Evolutionary conservation across 805 yeast genomes (phyloP).

Genomic region (Candida fluviatilis): DNA sequence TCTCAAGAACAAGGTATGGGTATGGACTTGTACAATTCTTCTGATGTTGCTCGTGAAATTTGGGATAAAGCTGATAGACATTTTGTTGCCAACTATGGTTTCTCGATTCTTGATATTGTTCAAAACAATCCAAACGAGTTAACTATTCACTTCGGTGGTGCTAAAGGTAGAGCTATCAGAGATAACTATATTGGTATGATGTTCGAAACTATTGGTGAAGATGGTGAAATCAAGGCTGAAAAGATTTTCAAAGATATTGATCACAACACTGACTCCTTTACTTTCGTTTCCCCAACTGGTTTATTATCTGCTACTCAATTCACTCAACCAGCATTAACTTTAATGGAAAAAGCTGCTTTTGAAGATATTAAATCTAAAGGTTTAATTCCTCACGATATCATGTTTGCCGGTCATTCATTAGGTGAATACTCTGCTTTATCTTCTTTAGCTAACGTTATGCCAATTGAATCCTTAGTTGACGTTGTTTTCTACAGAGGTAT

Average conservation of each 20-base stretch:
- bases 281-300: slow-evolving; percentile 92
- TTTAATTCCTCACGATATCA: slow-evolving; percentile 84
- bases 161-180: slow-evolving; percentile 91
- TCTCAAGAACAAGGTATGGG: slow-evolving; percentile 99
- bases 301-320: slow-evolving; percentile 96
- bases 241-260: slow-evolving; percentile 92
- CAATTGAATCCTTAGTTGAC: slow-evolving; percentile 93
- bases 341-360: slow-evolving; percentile 98
- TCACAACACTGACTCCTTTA: slow-evolving; percentile 74
- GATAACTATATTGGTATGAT: slow-evolving; percentile 95
- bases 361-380: slow-evolving; percentile 98
- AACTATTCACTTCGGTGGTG: slow-evolving; percentile 97
- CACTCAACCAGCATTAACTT: slow-evolving; percentile 98
- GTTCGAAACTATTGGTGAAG: slow-evolving; percentile 88
- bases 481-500: slow-evolving; percentile 99
- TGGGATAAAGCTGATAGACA: slow-evolving; percentile 98
- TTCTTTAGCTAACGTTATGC: slow-evolving; percentile 97
- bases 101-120: slow-evolving; percentile 94
- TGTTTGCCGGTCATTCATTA: slow-evolving; percentile 98
- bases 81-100: slow-evolving; percentile 90
- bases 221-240: slow-evolving; percentile 82
- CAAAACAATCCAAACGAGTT: slow-evolving; percentile 92
- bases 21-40: slow-evolving; percentile 91
- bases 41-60: slow-evolving; percentile 88
- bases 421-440: slow-evolving; percentile 99